Percentiles rank a stretch among this genome's conserved stretches.
phyloP scores from a whole-genome alignment of 2,329 filamentous ascomycete genomes.

The Penicillium rolfsii region DNA sequence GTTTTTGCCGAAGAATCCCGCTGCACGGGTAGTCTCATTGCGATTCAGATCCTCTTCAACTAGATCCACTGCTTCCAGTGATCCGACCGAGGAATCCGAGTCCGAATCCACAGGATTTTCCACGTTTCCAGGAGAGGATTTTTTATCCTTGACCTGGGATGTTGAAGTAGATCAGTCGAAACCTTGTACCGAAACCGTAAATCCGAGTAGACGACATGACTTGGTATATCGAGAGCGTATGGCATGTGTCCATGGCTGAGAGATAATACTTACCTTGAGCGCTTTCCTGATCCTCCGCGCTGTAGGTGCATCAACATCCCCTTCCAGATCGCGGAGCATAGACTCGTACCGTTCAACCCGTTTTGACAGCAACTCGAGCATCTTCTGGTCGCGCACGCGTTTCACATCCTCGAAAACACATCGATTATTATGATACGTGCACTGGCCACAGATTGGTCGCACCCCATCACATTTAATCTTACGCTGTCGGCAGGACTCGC shows the following conservation, averaged over 20 bases:
- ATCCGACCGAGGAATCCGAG: constrained; percentile 36
- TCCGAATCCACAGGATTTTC: constrained; percentile 22
- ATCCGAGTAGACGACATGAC: neutral
- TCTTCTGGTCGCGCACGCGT: constrained; percentile 41
- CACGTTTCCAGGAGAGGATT: neutral
- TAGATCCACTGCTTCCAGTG: constrained; percentile 46
- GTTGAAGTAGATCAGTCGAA: constrained; percentile 1
- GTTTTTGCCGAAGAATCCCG: constrained; percentile 49
- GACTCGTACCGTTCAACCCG: constrained; percentile 36
- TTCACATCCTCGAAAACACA: constrained; percentile 42
- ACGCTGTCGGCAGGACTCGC: constrained; percentile 41
- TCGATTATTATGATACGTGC: constrained; percentile 27
- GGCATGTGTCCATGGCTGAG: neutral
- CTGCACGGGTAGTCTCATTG: constrained; percentile 39
- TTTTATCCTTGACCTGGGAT: constrained; percentile 15
- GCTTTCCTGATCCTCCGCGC: constrained; percentile 32
- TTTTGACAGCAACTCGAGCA: constrained; percentile 30
- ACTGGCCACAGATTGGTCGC: constrained; percentile 35
- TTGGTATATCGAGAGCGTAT: neutral
- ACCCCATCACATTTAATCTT: constrained; percentile 43
- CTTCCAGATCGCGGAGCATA: constrained; percentile 32
- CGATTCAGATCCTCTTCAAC: constrained; percentile 49
- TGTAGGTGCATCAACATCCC: constrained; percentile 25
- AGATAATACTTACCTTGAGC: constrained; percentile 29
- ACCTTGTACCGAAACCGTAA: neutral